Conservation (phyloP, 768 basidiomycete species). For the Kwoniella sp. region DNA sequence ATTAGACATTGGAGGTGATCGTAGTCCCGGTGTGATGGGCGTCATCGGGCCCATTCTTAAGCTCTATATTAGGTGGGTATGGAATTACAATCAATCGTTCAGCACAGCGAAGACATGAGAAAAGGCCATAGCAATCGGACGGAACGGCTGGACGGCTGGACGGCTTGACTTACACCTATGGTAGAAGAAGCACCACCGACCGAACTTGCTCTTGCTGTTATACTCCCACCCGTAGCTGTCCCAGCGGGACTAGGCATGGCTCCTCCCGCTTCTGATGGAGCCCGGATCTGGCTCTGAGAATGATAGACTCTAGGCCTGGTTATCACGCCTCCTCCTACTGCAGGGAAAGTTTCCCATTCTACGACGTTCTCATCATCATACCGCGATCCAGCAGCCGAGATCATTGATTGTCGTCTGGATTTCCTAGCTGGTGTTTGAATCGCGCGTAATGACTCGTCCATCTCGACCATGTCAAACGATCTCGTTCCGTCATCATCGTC, state of each 20-base stretch:
- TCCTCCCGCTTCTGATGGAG: conserved; percentile 56
- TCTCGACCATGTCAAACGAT: conserved; percentile 49
- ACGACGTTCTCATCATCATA: conserved; percentile 57
- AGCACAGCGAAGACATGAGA: too few species aligned
- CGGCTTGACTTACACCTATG: conserved; percentile 41
- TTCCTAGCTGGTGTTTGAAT: conserved; percentile 4
- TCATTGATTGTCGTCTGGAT: conserved; percentile 12
- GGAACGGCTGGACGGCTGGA: too few species aligned
- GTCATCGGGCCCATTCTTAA: conserved; percentile 18
- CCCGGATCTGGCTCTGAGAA: conserved; percentile 74
- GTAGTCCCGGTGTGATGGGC: conserved; percentile 15
- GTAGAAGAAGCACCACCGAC: conserved; percentile 49
- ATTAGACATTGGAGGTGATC: conserved; percentile 8
- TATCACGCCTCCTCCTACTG: conserved; percentile 85
- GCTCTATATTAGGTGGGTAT: too few species aligned
- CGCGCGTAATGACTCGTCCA: conserved; percentile 35
- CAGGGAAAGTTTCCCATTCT: conserved; percentile 85
- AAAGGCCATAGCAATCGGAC: too few species aligned
- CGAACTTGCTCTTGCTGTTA: conserved; percentile 52
- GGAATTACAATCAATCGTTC: too few species aligned
- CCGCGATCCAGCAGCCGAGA: conserved; percentile 19
- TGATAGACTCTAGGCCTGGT: conserved; percentile 83
- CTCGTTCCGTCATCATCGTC: conserved; percentile 27
- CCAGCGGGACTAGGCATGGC: conserved; percentile 50
- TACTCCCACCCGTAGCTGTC: conserved; percentile 44